These are phyloP conservation scores for Helicostylum pulchrum DNA, from an alignment of 192 early-diverging fungal species.

Conservation along the genomic window DNA sequence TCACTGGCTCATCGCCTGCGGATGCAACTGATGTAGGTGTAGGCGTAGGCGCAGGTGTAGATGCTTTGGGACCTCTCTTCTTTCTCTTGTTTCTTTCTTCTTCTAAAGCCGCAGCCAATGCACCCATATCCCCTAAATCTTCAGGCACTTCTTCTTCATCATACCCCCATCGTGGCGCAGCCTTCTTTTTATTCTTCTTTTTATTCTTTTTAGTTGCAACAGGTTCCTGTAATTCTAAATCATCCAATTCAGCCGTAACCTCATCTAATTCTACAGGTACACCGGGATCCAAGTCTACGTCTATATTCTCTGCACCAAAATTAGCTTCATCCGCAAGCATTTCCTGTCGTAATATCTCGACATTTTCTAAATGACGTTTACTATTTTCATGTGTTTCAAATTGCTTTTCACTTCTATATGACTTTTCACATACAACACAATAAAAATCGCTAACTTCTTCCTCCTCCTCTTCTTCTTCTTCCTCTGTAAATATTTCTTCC, in stretches of 20 bases:
- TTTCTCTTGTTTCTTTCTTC: constrained; percentile 39
- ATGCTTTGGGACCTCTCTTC: constrained; percentile 29
- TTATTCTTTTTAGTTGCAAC: constrained; percentile 46
- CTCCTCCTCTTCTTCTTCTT: constrained; percentile 38
- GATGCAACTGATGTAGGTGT: background rate
- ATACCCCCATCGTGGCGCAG: constrained; percentile 39
- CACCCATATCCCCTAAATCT: constrained; percentile 26
- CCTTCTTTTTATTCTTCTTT: constrained; percentile 52
- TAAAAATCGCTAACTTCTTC: constrained; percentile 64
- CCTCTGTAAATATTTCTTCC: constrained; percentile 15
- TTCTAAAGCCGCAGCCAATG: constrained; percentile 27
- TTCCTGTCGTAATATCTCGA: constrained; percentile 68
- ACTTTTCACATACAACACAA: constrained; percentile 87
- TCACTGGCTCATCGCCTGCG: constrained; percentile 51
- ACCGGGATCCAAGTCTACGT: background rate
- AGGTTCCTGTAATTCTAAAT: constrained; percentile 19
- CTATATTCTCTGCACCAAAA: background rate
- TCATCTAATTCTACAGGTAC: background rate
- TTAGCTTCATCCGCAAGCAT: constrained; percentile 68
- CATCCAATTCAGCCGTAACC: constrained; percentile 7
- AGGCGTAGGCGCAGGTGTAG: background rate
- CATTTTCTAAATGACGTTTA: constrained; percentile 82
- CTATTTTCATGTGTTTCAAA: constrained; percentile 83
- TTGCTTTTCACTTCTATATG: constrained; percentile 78
- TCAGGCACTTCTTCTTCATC: constrained; percentile 33